These are phyloP conservation scores for Epichloe sp. DNA, from an alignment of 2,329 filamentous ascomycete genomes.

Conservation along the genomic window DNA sequence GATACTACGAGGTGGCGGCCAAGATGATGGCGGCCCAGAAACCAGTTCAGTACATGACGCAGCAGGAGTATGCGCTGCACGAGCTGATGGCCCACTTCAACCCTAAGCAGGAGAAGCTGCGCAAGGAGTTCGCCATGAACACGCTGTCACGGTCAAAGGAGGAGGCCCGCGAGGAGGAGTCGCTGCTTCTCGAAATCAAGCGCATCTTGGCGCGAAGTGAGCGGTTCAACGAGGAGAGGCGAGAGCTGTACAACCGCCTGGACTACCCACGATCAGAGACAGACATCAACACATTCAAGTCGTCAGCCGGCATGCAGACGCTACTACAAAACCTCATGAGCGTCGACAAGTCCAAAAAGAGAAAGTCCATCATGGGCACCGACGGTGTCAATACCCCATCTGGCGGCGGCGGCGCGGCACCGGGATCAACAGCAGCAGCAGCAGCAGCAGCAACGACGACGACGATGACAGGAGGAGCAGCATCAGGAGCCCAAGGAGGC, in stretches of 20 bases:
- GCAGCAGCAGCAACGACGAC: constrained; percentile 8
- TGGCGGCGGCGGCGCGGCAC: background rate
- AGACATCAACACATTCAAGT: constrained; percentile 67
- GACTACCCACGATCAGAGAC: constrained; percentile 62
- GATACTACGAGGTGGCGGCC: constrained; percentile 79
- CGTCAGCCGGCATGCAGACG: constrained; percentile 64
- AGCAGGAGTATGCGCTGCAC: constrained; percentile 68
- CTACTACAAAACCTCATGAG: constrained; percentile 72
- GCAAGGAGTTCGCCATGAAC: constrained; percentile 75
- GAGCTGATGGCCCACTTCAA: constrained; percentile 83
- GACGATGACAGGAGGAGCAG: constrained; percentile 15
- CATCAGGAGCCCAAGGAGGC: constrained; percentile 9
- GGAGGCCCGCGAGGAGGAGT: constrained; percentile 85
- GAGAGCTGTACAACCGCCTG: constrained; percentile 74
- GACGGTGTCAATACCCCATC: constrained; percentile 37
- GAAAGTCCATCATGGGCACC: constrained; percentile 53
- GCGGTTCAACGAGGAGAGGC: constrained; percentile 74
- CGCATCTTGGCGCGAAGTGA: constrained; percentile 81
- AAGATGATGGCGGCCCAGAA: constrained; percentile 71
- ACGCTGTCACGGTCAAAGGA: constrained; percentile 69
- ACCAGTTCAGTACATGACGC: constrained; percentile 75
- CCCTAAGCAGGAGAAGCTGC: constrained; percentile 59
- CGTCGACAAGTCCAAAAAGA: constrained; percentile 86
- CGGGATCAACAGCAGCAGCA: constrained; percentile 8
- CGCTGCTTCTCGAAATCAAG: constrained; percentile 77